These are phyloP conservation scores for Lentinula guzmanii DNA, from an alignment of 768 basidiomycete species.

Conservation along the genomic window DNA sequence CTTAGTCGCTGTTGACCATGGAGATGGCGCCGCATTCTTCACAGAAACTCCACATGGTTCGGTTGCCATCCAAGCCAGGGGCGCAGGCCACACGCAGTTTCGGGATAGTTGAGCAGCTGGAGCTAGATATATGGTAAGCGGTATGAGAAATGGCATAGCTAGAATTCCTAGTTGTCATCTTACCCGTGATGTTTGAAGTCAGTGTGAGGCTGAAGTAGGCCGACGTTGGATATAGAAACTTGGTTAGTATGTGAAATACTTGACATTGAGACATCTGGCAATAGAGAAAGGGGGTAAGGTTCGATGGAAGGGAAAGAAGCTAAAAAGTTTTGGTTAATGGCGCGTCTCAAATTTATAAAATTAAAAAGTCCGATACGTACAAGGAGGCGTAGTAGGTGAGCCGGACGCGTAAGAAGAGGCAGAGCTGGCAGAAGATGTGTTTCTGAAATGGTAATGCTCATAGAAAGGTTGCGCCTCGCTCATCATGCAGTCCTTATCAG, in stretches of 20 bases:
- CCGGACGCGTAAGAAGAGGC: conserved; percentile 55
- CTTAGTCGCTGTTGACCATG: conserved; percentile 70
- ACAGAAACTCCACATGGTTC: conserved; percentile 86
- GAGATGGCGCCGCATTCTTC: conserved; percentile 87
- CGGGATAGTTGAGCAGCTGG: conserved; percentile 73
- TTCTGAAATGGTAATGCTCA: conserved; percentile 53
- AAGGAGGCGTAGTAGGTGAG: conserved; percentile 35
- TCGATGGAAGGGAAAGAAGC: conserved; percentile 54
- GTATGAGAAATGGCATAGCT: background rate
- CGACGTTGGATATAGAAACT: conserved; percentile 39
- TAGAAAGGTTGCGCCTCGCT: conserved; percentile 56
- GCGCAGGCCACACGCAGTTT: conserved; percentile 79
- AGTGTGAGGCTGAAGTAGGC: conserved; percentile 63
- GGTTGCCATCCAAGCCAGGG: conserved; percentile 58
- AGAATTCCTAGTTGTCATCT: conserved; percentile 13
- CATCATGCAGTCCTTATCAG: conserved; percentile 68
- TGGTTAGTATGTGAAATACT: conserved; percentile 40
- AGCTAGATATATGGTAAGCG: conserved; percentile 25
- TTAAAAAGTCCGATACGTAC: conserved; percentile 25
- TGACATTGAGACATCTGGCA: conserved; percentile 40
- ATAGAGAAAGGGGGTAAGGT: conserved; percentile 51
- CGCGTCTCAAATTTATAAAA: background rate
- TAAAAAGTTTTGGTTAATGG: background rate
- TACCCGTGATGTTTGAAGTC: conserved; percentile 71
- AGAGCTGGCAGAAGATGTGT: conserved; percentile 47